Evolutionary conservation across 75 land plant species (phyloP), one percentile per base, ranked within the genome.

Genomic region (Selaginella moellendorffii): DNA sequence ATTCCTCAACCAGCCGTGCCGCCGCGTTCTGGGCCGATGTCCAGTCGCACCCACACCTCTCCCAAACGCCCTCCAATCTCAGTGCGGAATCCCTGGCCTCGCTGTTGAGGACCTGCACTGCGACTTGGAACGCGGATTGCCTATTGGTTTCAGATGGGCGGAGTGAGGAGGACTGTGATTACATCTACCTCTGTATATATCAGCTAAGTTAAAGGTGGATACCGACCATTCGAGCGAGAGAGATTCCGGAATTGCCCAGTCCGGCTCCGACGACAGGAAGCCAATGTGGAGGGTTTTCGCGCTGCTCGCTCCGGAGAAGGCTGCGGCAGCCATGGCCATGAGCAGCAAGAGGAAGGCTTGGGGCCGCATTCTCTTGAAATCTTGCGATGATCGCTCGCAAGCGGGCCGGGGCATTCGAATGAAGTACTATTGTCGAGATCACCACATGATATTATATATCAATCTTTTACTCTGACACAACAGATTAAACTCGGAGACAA

Each of bases 71-170:
- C 23, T 42, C 24, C 46, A 36, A 14, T 36, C 46, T 36, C 14
- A 74, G 54, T 25, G 20, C 14, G 42, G 66, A 73, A 0, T 69
- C 21, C 17, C 67, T 27, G 66, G 63, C 54, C 24, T 73, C 70
- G 2, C 53, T 30, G 52, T 74, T 74, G 53, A 74, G 1, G 1
- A 74, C 71, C 60, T 74, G 67, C 46, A 74, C 14, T 24, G 76
- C 76, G 22, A 69, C 76, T 24, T 22, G 25, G 28, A 74, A 74
- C 21, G 76, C 76, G 0, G 76, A 74, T 24, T 58, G 29, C 76
- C 76, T 74, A 36, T 36, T 36, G 46, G 46, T 36, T 36, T 36
- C 14, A 5, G 10, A 36, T 36, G 14, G 14, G 14, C 14, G 46
- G 46, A 36, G 14, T 36, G 5, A 36, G 5, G 14, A 5, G 46